Percentiles rank a stretch among this genome's conserved stretches.
Evolutionary conservation across 2,329 filamentous ascomycete genomes (phyloP).

Genomic region (Beauveria pseudobassiana): DNA sequence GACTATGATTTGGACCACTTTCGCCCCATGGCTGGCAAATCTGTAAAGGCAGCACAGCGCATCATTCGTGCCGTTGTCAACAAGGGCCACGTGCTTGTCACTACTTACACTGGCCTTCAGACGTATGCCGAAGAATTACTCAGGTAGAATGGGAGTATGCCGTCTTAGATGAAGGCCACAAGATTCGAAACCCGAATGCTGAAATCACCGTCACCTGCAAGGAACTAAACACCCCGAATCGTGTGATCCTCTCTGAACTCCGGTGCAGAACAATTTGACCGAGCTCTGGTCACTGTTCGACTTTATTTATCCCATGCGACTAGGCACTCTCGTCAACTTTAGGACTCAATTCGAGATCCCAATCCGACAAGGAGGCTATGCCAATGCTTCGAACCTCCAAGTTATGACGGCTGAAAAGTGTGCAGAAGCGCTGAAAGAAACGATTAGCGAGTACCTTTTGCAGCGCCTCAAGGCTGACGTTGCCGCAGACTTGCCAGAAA

Average conservation of each 20-base stretch:
- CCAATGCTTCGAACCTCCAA: conserved; percentile 87
- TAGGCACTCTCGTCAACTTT: conserved; percentile 88
- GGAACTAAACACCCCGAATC: conserved; percentile 79
- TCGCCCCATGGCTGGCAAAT: conserved; percentile 26
- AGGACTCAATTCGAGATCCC: conserved; percentile 88
- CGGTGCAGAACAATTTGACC: conserved; percentile 93
- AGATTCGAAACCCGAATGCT: conserved; percentile 94
- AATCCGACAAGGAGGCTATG: conserved; percentile 88
- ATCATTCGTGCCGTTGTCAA: conserved; percentile 76
- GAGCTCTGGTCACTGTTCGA: conserved; percentile 98
- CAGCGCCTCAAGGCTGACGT: conserved; percentile 93
- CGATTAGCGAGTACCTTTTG: conserved; percentile 86
- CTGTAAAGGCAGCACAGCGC: conserved; percentile 57
- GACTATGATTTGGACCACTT: conserved; percentile 41
- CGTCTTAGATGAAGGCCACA: conserved; percentile 93
- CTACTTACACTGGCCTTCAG: conserved; percentile 92
- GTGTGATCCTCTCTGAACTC: conserved; percentile 90
- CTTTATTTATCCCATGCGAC: conserved; percentile 92
- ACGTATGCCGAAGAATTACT: conserved; percentile 80
- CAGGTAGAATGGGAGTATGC: conserved; percentile 87
- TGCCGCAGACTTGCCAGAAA: conserved; percentile 85
- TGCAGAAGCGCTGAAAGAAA: conserved; percentile 86
- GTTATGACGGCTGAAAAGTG: conserved; percentile 93
- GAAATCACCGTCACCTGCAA: conserved; percentile 94
- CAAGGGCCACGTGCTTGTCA: conserved; percentile 88